Base-by-base conservation (phyloP, 1,284 basidiomycete genomes). In the Dichomitus squalens region DNA sequence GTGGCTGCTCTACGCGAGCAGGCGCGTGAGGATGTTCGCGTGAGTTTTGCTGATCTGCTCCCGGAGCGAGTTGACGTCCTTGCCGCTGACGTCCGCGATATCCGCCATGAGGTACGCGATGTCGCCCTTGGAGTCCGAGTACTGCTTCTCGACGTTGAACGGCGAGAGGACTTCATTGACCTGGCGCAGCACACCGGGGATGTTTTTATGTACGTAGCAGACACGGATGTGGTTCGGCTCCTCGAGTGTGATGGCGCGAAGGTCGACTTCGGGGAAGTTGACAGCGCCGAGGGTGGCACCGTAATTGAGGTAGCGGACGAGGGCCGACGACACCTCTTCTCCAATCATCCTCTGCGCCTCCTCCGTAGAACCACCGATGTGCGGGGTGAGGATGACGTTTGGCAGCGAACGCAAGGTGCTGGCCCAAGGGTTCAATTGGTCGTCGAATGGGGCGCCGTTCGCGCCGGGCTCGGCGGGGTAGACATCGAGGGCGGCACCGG, bases 141-240 rank as follows among this genome's bases (percentile, higher is more conserved):
- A 97, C 76, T 99, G 97, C 81, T 99, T 98, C 78, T 98, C 96
- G 71, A 99, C 96, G 76, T 99, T 99, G 84, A 96, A 95, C 47
- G 92, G 87, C 55, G 92, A 93, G 48, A 99, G 79, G 29, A 86
- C 86, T 67, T 96, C 92, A 83, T 99, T 99, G 80, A 99, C 92
- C 68, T 90, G 87, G 68, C 89, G 90, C 70, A 99, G 87, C 50
- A 98, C 96, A 84, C 96, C 96, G 44, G 97, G 97, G 76, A 96
- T 92, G 79, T 99, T 99, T 75, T 85, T 87, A 82, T 99, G 96
- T 50, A 98, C 93, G 76, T 98, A 89, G 78, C 97, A 99, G 46
- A 99, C 80, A 64, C 96, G 92, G 65, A 98, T 88, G 66, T 89
- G 82, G 68, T 87, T 86, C 59, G 82, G 79, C 70, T 93, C 87